These are phyloP conservation scores for Scytalidium sp. DNA, from an alignment of 2,329 filamentous ascomycete species.

Conservation along the genomic window DNA sequence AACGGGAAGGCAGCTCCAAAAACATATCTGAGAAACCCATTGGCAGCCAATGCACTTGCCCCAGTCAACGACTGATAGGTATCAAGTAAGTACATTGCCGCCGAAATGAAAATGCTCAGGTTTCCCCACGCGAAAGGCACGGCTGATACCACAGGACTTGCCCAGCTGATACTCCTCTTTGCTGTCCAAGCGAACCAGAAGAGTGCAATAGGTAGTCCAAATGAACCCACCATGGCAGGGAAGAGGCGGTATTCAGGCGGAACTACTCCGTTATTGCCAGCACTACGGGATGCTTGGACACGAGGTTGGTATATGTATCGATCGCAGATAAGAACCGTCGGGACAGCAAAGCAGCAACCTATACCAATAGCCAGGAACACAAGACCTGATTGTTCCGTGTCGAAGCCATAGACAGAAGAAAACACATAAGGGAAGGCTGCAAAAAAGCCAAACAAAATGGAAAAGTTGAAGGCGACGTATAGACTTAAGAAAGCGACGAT, in stretches of 20 bases:
- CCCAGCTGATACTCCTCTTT: conserved; percentile 43
- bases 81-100: conserved; percentile 51
- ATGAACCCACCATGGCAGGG: conserved; percentile 54
- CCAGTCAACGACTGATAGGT: conserved; percentile 52
- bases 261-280: conserved; percentile 20
- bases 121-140: conserved; percentile 59
- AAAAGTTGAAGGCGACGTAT: conserved; percentile 33
- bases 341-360: conserved; percentile 39
- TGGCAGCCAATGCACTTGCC: conserved; percentile 58
- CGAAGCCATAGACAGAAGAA: conserved; percentile 32
- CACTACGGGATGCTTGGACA: conserved; percentile 6
- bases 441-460: conserved; percentile 35
- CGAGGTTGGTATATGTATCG: conserved; percentile 34
- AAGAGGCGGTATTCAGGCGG: conserved; percentile 56
- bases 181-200: conserved; percentile 63
- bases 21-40: conserved; percentile 52
- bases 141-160: conserved; percentile 46
- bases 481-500: conserved; percentile 33
- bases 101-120: conserved; percentile 52
- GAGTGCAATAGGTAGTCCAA: conserved; percentile 46
- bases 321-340: conserved; percentile 40
- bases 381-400: conserved; percentile 30
- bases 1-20: conserved; percentile 57
- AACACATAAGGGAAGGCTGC: conserved; percentile 39
- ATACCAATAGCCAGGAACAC: conserved; percentile 35